These are phyloP conservation scores for Aphanomyces stellatus DNA, from an alignment of 352 stramenopile species.

Conservation along the genomic window DNA sequence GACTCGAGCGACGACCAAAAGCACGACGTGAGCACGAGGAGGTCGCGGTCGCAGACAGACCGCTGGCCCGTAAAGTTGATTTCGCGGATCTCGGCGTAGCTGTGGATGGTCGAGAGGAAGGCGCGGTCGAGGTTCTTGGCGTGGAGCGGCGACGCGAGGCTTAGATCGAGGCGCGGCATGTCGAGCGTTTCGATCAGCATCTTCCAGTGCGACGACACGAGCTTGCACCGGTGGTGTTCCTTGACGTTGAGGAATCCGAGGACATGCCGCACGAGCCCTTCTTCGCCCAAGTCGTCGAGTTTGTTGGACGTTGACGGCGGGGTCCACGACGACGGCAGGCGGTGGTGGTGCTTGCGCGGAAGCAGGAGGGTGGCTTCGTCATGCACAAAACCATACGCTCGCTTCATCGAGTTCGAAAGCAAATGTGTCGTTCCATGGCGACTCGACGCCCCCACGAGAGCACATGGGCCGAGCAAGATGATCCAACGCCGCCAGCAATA, in stretches of 20 bases:
- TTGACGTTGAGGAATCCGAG: slow-evolving; percentile 65
- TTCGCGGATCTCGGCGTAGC: slow-evolving; percentile 46
- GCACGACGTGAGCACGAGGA: slow-evolving; percentile 70
- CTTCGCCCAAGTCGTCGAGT: slow-evolving; percentile 17
- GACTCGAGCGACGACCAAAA: slow-evolving; percentile 69
- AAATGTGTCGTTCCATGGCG: too few species aligned
- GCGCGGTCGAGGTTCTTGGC: slow-evolving; percentile 41
- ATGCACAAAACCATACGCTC: neutral
- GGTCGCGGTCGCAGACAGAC: slow-evolving; percentile 48
- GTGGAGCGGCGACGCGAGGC: slow-evolving; percentile 39
- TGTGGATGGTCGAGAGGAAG: slow-evolving; percentile 52
- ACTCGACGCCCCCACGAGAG: too few species aligned
- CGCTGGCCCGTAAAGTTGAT: slow-evolving; percentile 70
- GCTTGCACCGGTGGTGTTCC: slow-evolving; percentile 58
- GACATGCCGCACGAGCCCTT: slow-evolving; percentile 42
- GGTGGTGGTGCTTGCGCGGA: neutral
- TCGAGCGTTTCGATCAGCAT: slow-evolving; percentile 53
- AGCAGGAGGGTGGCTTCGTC: neutral
- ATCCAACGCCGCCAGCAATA: neutral
- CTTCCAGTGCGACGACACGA: slow-evolving; percentile 50
- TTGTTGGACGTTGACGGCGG: neutral
- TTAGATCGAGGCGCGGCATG: slow-evolving; percentile 61
- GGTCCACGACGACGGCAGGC: too few species aligned
- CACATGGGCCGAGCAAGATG: neutral
- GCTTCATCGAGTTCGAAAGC: too few species aligned